Evolutionary conservation across 2,329 filamentous ascomycete genomes (phyloP).

Genomic region (Ascocoryne sarcoides): DNA sequence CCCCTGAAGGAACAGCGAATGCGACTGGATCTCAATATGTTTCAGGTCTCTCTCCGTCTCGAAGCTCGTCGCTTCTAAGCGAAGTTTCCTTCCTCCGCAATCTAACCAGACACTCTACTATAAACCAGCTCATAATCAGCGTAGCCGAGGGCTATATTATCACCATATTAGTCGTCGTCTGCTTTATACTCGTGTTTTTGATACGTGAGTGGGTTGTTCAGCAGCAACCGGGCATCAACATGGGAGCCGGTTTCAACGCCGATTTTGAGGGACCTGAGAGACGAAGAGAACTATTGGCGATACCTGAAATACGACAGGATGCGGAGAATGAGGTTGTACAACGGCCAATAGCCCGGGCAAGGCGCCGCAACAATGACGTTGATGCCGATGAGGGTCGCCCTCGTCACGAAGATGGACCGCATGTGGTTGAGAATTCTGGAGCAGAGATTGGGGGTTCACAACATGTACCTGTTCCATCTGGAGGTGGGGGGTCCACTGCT

Average conservation of each 20-base stretch:
- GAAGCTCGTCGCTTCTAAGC: conserved; percentile 41
- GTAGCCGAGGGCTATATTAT: conserved; percentile 90
- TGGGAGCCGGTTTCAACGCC: conserved; percentile 49
- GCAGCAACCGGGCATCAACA: conserved; percentile 87
- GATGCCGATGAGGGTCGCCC: conserved; percentile 11
- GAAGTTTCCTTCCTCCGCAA: conserved; percentile 48
- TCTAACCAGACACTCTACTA: conserved; percentile 56
- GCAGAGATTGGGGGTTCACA: conserved; percentile 6
- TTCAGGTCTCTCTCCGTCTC: conserved; percentile 3
- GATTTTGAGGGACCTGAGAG: conserved; percentile 46
- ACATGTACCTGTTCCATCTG: conserved; percentile 13
- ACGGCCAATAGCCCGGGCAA: conserved; percentile 18
- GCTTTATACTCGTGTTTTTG: conserved; percentile 92
- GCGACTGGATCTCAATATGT: conserved; percentile 8
- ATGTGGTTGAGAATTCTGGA: background rate
- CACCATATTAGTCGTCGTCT: conserved; percentile 81
- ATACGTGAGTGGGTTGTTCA: conserved; percentile 98
- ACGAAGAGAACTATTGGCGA: conserved; percentile 13
- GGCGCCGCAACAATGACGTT: conserved; percentile 15
- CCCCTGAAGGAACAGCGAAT: conserved; percentile 10
- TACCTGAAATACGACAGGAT: conserved; percentile 11
- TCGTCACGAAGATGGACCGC: background rate
- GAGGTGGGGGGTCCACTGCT: conserved; percentile 20
- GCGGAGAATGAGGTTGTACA: conserved; percentile 10
- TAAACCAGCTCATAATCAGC: conserved; percentile 75